phyloP scores from a whole-genome alignment of 345 rosid species.

The Populus nigra region DNA sequence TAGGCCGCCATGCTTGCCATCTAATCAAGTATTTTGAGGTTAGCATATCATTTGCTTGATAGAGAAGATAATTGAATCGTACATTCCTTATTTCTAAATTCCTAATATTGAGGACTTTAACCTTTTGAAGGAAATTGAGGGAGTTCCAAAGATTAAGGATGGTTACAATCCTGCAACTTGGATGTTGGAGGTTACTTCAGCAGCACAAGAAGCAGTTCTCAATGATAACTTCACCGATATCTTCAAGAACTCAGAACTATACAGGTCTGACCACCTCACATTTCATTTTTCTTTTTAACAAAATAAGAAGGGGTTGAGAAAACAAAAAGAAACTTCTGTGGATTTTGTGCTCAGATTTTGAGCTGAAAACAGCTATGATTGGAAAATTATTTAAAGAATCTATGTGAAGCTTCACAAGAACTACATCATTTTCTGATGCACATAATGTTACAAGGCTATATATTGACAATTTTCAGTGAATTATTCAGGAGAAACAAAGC shows the following conservation, averaged over 20 bases:
- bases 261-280: conserved; percentile 32
- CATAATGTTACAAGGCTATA: neutral
- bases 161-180: conserved; percentile 77
- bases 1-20: conserved; percentile 52
- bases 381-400: neutral
- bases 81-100: neutral
- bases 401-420: neutral
- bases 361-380: neutral
- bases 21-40: conserved; percentile 64
- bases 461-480: neutral
- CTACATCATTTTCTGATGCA: neutral
- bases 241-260: conserved; percentile 51
- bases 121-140: conserved; percentile 39
- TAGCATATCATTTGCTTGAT: conserved; percentile 8
- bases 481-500: conserved; percentile 57
- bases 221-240: conserved; percentile 38
- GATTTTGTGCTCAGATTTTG: neutral
- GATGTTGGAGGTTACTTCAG: conserved; percentile 66
- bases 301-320: neutral
- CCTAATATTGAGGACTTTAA: neutral
- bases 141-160: conserved; percentile 52
- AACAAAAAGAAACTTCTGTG: neutral
- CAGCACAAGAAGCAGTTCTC: conserved; percentile 45
- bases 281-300: neutral
- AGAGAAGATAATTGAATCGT: neutral